Evolutionary conservation across 164 flowering plant species (phyloP), one percentile per base, ranked within the genome.

Genomic region (Chimonanthus praecox): DNA sequence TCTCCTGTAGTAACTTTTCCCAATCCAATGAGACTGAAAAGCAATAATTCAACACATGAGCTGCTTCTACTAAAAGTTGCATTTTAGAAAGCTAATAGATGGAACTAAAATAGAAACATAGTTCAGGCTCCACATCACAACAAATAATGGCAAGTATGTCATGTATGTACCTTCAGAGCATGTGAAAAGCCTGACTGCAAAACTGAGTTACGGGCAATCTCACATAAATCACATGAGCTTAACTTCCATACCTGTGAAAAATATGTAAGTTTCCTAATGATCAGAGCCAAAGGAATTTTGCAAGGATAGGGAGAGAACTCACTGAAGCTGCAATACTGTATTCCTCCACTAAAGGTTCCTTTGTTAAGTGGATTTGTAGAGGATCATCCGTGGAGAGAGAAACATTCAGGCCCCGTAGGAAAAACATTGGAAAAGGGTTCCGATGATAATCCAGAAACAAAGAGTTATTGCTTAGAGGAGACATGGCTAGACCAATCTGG

Each of bases 381-480:
- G 99, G 99, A 80, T 96, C 99, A 81, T 96, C 99, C 3, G 98
- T 92, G 2, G 99, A 96, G 43, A 96, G 95, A 67, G 99, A 96
- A 70, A 94, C 97, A 85, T 94, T 96, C 49, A 96, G 94, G 51
- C 99, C 99, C 11, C 99, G 82, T 6, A 79, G 75, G 86, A 96
- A 96, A 71, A 96, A 96, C 82, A 84, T 79, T 0, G 90, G 97
- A 71, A 96, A 87, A 49, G 99, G 99, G 70, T 96, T 95, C 71
- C 94, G 87, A 81, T 95, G 97, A 76, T 91, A 91, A 76, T 91
- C 97, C 63, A 93, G 80, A 79, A 93, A 93, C 67, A 93, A 79
- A 66, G 99, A 94, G 77, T 94, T 94, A 85, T 94, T 94, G 89
- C 99, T 94, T 71, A 92, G 83, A 63, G 99, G 99, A 78, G 99